Percentiles rank a stretch among this genome's conserved stretches.
These are phyloP conservation scores for Diplosphaera chodatii DNA, from an alignment of 139 green algal genomes.

Conservation along the genomic window DNA sequence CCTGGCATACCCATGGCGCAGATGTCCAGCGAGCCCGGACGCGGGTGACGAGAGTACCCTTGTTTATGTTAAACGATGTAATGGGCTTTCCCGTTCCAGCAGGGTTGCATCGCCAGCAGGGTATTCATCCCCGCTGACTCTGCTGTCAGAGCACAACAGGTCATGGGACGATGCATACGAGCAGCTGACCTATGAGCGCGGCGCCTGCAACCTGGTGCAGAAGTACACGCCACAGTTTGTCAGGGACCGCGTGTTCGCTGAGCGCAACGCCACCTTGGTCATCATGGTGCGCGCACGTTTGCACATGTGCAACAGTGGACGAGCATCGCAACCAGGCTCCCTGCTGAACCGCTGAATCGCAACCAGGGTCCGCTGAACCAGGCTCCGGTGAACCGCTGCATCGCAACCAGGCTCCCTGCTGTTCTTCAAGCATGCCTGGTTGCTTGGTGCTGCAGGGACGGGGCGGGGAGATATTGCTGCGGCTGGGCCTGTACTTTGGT, in stretches of 20 bases:
- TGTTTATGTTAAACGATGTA: no score
- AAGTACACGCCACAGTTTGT: conserved; percentile 40
- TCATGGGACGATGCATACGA: conserved; percentile 35
- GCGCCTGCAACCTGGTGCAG: conserved; percentile 32
- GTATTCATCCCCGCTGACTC: neutral
- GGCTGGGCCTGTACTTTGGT: conserved; percentile 43
- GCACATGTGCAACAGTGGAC: no score
- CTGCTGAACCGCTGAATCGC: no score
- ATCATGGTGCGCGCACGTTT: conserved; percentile 24
- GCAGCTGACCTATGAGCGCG: conserved; percentile 49
- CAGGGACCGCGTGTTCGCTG: conserved; percentile 9
- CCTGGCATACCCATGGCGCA: neutral
- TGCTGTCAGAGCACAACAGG: conserved; percentile 2
- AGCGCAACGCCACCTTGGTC: conserved; percentile 3
- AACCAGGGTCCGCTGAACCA: no score
- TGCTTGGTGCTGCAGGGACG: conserved; percentile 40
- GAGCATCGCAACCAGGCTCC: no score
- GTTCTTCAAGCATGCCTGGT: no score
- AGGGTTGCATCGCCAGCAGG: no score
- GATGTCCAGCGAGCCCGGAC: no score
- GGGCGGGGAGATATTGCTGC: conserved; percentile 30
- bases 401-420: no score
- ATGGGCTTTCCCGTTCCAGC: no score
- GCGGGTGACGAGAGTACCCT: no score
- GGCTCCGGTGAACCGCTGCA: no score